Base-by-base conservation (phyloP, 2,329 filamentous ascomycete genomes). In the Pestalotiopsis sp. region DNA sequence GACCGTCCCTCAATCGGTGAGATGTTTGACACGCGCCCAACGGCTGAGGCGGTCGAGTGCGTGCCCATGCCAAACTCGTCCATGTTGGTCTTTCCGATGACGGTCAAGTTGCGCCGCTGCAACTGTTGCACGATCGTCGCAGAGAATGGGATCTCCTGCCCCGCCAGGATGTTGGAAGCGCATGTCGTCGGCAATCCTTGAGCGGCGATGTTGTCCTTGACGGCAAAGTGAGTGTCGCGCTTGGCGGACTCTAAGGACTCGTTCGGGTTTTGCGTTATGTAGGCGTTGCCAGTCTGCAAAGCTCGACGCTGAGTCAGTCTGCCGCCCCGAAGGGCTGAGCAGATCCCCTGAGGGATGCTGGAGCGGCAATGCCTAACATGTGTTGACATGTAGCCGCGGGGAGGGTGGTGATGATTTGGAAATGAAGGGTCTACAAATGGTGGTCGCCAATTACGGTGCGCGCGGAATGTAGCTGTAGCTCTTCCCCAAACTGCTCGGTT, bases 51-150 rank as follows among this genome's bases (percentile, higher is more conserved):
- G 23, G 85, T 86, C 1, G 91, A 92, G 77, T 97, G 91, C 9
- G 94, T 97, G 2, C 94, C 94, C 95, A 97, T 97, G 36, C 95
- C 94, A 78, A 97, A 97, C 78, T 97, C 96, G 81, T 98, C 96
- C 85, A 98, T 90, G 78, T 97, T 97, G 2, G 94, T 95, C 80
- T 97, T 97, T 6, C 92, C 92, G 1, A 90, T 85, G 2, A 95
- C 79, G 5, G 86, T 79, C 5, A 89, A 90, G 57, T 91, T 92
- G 4, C 87, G 85, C 36, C 83, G 77, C 67, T 87, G 86, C 41
- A 98, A 85, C 74, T 91, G 87, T 65, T 85, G 82, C 41, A 97
- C 89, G 20, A 98, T 90, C 9, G 93, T 95, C 20, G 95, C 94
- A 77, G 95, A 89, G 79, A 92, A 95, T 3, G 95, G 93, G 70